A percentile compares a stretch with the other conserved stretches of the same genome.
phyloP scores from a whole-genome alignment of 495 filamentous ascomycete species.

The Penicillium atrosanguineum region DNA sequence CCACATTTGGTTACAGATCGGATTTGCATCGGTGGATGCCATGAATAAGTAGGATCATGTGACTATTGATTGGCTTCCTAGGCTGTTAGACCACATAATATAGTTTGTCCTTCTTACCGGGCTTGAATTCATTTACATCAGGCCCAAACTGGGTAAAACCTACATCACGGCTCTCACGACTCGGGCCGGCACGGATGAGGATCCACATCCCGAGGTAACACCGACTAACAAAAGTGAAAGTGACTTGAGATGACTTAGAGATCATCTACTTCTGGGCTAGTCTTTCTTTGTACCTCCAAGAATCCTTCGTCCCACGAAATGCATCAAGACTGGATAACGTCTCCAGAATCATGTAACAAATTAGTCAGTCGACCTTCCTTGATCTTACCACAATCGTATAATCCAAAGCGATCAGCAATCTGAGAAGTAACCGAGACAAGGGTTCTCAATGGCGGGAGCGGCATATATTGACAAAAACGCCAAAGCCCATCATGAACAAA shows the following conservation, averaged over 20 bases:
- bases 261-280: not conserved
- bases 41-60: too few species aligned
- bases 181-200: too few species aligned
- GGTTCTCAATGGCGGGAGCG: constrained; percentile 7
- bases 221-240: too few species aligned
- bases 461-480: constrained; percentile 15
- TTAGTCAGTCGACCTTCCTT: constrained; percentile 7
- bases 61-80: too few species aligned
- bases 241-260: not conserved
- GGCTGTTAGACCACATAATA: too few species aligned
- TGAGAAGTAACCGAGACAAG: constrained; percentile 10
- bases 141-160: too few species aligned
- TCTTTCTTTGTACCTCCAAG: constrained; percentile 9
- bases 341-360: constrained; percentile 3
- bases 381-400: constrained; percentile 5
- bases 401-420: constrained; percentile 5
- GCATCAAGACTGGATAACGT: constrained; percentile 6
- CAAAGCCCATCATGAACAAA: constrained; percentile 14
- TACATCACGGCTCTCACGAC: too few species aligned
- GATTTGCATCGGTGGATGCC: too few species aligned
- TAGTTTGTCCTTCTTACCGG: too few species aligned
- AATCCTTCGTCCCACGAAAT: not conserved
- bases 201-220: too few species aligned
- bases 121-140: too few species aligned
- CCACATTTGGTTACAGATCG: too few species aligned